Percentiles rank a stretch among this genome's conserved stretches.
Evolutionary conservation across 345 rosid genomes (phyloP).

Genomic region (Acer negundo): DNA sequence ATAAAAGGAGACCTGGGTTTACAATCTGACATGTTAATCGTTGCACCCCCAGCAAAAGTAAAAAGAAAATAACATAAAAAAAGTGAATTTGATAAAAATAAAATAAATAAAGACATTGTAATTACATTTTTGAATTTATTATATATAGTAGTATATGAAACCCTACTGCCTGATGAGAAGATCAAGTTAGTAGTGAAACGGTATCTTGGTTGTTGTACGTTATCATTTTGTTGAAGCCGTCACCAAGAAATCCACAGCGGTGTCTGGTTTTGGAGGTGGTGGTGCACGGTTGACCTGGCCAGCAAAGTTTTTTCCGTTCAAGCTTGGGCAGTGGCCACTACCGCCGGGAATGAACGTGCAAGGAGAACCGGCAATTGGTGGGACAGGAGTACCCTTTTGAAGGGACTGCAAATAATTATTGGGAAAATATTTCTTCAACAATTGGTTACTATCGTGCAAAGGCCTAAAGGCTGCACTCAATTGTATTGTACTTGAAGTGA

Average conservation of each 20-base stretch:
- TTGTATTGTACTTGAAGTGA: constrained; percentile 8
- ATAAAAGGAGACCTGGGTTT: neutral
- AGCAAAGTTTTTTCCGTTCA: constrained; percentile 29
- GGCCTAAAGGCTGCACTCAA: constrained; percentile 29
- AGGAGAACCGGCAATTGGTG: constrained; percentile 18
- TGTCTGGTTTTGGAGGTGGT: neutral
- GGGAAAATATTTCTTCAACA: constrained; percentile 14
- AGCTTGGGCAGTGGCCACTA: neutral
- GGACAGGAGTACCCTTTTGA: constrained; percentile 13
- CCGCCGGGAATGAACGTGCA: constrained; percentile 26
- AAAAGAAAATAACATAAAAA: too few species aligned
- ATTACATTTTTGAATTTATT: neutral
- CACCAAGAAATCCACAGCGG: neutral
- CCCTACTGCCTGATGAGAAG: neutral
- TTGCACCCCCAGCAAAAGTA: neutral
- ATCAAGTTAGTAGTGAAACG: neutral
- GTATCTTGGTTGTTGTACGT: neutral
- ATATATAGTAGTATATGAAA: neutral
- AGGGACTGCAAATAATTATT: constrained; percentile 19
- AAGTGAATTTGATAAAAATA: too few species aligned
- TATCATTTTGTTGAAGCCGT: neutral
- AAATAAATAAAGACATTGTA: neutral
- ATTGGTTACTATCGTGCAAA: constrained; percentile 7
- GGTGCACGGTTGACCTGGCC: constrained; percentile 26
- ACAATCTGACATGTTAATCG: neutral